phyloP scores from a whole-genome alignment of 495 filamentous ascomycete species.

The Xylaria nigripes region DNA sequence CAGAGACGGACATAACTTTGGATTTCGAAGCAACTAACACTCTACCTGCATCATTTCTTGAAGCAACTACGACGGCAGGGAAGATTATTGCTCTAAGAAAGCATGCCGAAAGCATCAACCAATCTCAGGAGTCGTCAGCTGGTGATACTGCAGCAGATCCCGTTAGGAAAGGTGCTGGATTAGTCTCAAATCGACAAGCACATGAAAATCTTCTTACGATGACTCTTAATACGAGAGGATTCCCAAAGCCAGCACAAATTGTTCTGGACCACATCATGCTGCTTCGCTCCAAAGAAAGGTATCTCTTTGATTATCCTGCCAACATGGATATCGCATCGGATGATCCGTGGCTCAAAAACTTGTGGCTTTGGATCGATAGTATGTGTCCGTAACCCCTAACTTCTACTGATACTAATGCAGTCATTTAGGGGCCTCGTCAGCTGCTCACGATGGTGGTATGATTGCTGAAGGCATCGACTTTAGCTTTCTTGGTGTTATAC shows the following conservation, averaged over 20 bases:
- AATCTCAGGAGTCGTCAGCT: constrained; percentile 5
- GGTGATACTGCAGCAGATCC: constrained; percentile 6
- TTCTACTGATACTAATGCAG: constrained; percentile 1
- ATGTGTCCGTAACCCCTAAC: constrained; percentile 20
- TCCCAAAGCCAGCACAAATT: constrained; percentile 31
- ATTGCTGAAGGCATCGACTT: constrained; percentile 65
- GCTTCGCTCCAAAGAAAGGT: constrained; percentile 57
- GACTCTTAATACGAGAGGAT: constrained; percentile 34
- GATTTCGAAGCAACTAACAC: constrained; percentile 19
- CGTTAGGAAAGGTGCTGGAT: constrained; percentile 7
- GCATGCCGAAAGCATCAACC: constrained; percentile 17
- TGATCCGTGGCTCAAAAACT: constrained; percentile 63
- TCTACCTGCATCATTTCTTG: constrained; percentile 21
- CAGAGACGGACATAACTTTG: constrained; percentile 19
- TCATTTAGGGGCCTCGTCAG: constrained; percentile 51
- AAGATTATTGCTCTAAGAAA: constrained; percentile 32
- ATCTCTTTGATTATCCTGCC: constrained; percentile 62
- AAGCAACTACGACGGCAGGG: constrained; percentile 29
- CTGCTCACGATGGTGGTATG: constrained; percentile 64
- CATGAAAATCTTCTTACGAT: constrained; percentile 40
- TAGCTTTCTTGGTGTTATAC: constrained; percentile 74
- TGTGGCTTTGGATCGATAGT: constrained; percentile 75
- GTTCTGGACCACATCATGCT: constrained; percentile 39
- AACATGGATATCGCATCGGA: constrained; percentile 63
- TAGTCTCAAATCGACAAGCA: constrained; percentile 32